Evolutionary conservation across 1,139 yeast genomes (phyloP), one percentile per base, ranked within the genome.

Genomic region (Sugiyamaella pinicola): DNA sequence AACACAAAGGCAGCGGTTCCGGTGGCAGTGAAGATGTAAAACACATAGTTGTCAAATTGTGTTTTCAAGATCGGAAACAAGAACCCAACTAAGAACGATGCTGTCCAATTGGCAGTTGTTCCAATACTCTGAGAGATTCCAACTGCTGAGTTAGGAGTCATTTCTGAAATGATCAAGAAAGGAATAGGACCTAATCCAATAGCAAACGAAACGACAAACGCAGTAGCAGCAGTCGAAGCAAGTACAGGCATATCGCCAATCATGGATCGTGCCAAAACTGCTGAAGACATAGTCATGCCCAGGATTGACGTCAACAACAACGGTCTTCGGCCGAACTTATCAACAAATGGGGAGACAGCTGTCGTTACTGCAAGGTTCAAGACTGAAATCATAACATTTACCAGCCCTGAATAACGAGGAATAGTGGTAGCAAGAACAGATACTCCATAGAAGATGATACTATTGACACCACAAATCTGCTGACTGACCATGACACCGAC

Each of bases 101-200:
- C 87, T 9, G 87, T 63, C 97, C 98, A 91, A 69, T 91, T 93
- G 74, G 89, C 81, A 10, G 90, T 82, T 0, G 95, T 87, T 8
- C 96, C 98, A 77, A 89, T 85, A 65, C 96, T 85, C 70, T 93
- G 99, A 1, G 98, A 97, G 47, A 83, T 76, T 1, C 91, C 95
- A 55, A 83, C 85, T 2, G 93, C 95, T 53, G 81, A 81, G 1
- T 81, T 75, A 55, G 89, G 95, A 0, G 96, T 85, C 17, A 91
- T 83, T 67, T 93, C 98, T 7, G 96, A 82, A n/a, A 93, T 85
- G 55, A 91, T 72, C 59, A 91, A 73, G 71, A 91, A 91, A 31
- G 99, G 98, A 49, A 93, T 88, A 12, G 99, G 98, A 0, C 99
- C 99, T 57, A 90, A 69, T 0, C 99, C 99, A 45, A 86, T 73